phyloP scores from a whole-genome alignment of 495 filamentous ascomycete genomes.

The Talaromyces wortmannii region DNA sequence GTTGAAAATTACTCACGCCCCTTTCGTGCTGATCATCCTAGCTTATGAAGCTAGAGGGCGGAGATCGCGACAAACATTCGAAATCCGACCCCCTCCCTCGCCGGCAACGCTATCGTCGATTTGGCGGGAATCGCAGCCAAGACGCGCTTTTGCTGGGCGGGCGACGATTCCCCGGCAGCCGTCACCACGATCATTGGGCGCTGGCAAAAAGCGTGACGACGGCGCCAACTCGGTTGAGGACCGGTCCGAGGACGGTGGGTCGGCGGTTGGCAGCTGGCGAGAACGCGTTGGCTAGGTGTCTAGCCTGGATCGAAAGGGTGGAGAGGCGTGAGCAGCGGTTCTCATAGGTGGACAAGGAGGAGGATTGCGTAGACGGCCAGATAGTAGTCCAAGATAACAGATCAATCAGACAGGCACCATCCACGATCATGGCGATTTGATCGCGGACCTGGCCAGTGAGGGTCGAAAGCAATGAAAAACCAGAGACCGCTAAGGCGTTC shows the following conservation, averaged over 20 bases:
- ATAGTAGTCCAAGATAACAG: no score
- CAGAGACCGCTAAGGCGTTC: no score
- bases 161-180: neutral
- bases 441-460: no score
- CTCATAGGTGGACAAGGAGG: no score
- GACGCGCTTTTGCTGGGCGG: neutral
- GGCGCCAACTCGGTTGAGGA: neutral
- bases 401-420: no score
- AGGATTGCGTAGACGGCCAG: no score
- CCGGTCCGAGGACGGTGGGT: neutral
- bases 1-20: constrained; percentile 63
- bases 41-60: neutral
- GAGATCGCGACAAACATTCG: neutral
- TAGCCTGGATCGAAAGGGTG: no score
- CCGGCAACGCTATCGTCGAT: constrained; percentile 2
- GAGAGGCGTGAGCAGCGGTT: no score
- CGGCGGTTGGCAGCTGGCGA: neutral
- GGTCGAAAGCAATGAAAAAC: no score
- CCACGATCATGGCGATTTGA: no score
- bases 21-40: constrained; percentile 24
- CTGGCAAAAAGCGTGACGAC: neutral
- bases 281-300: neutral
- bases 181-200: constrained; percentile 1
- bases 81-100: neutral
- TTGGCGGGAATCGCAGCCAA: neutral